phyloP scores from a whole-genome alignment of 768 basidiomycete genomes.

The Zangia roseola region DNA sequence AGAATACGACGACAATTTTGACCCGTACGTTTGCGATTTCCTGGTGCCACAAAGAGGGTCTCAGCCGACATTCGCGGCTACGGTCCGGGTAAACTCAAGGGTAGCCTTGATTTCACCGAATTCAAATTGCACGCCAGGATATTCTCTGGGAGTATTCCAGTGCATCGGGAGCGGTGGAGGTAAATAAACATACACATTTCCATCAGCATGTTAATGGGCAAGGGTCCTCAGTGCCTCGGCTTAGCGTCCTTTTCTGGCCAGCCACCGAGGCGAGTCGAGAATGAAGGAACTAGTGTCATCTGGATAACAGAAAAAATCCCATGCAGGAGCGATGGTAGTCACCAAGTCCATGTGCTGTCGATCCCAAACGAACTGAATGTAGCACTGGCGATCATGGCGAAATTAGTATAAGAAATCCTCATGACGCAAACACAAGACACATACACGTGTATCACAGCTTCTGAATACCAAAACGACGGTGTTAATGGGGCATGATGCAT shows the following conservation, averaged over 20 bases:
- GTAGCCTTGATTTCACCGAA: conserved; percentile 80
- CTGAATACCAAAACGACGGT: conserved; percentile 82
- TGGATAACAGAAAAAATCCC: conserved; percentile 68
- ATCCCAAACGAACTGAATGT: conserved; percentile 81
- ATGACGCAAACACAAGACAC: not conserved
- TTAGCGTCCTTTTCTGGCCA: conserved; percentile 72
- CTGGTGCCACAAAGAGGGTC: conserved; percentile 60
- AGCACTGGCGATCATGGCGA: too few species aligned
- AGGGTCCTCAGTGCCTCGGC: conserved; percentile 65
- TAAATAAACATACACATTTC: conserved; percentile 49
- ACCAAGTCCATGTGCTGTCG: conserved; percentile 71
- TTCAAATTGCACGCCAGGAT: conserved; percentile 70
- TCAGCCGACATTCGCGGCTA: conserved; percentile 61
- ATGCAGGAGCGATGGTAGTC: conserved; percentile 75
- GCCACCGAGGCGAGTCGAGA: conserved; percentile 84
- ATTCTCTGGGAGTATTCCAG: conserved; percentile 37
- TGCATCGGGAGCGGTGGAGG: not conserved
- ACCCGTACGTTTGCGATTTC: conserved; percentile 66
- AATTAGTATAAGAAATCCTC: too few species aligned
- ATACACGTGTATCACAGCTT: conserved; percentile 70
- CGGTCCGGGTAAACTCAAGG: conserved; percentile 63
- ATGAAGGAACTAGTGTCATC: conserved; percentile 66
- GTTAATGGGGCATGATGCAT: conserved; percentile 79
- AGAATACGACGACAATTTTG: conserved; percentile 64
- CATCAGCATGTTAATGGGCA: conserved; percentile 82